Percentiles rank a stretch among this genome's conserved stretches.
phyloP scores from a whole-genome alignment of 805 yeast species.

The Saturnispora diversa region DNA sequence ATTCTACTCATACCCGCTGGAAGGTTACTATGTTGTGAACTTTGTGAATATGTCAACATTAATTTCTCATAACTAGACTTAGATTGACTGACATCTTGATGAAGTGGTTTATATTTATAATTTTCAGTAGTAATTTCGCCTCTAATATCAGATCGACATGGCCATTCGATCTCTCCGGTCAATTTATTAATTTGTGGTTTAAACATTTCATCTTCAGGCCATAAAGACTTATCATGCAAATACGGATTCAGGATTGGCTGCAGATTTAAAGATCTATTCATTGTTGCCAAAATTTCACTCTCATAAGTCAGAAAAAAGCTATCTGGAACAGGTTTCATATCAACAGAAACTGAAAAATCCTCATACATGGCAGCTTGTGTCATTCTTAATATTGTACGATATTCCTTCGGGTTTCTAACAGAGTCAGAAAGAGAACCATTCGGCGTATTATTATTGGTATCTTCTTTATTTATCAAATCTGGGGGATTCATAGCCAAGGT shows the following conservation, averaged over 20 bases:
- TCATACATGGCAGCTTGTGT: constrained; percentile 75
- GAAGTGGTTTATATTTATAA: constrained; percentile 35
- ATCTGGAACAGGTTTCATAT: constrained; percentile 71
- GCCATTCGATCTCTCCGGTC: constrained; percentile 27
- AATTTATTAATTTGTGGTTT: constrained; percentile 34
- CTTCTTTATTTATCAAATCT: no score
- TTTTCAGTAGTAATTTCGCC: constrained; percentile 23
- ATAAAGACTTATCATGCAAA: constrained; percentile 36
- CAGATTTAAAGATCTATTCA: constrained; percentile 70
- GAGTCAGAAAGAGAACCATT: constrained; percentile 1
- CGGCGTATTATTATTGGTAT: background rate
- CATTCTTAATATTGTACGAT: constrained; percentile 70
- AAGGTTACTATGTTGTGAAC: constrained; percentile 29
- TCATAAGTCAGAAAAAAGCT: constrained; percentile 73
- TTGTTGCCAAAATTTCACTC: constrained; percentile 72
- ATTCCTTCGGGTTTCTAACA: constrained; percentile 55
- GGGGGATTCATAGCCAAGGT: no score
- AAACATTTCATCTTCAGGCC: constrained; percentile 36
- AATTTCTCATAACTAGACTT: constrained; percentile 83
- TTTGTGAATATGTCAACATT: constrained; percentile 63
- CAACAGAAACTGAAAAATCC: constrained; percentile 79
- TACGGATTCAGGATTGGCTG: constrained; percentile 69
- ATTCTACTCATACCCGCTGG: constrained; percentile 29
- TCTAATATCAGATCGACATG: constrained; percentile 35
- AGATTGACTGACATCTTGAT: constrained; percentile 67